Base-by-base conservation (phyloP, 148 eudicot genomes). In the Fallopia convolvulus region DNA sequence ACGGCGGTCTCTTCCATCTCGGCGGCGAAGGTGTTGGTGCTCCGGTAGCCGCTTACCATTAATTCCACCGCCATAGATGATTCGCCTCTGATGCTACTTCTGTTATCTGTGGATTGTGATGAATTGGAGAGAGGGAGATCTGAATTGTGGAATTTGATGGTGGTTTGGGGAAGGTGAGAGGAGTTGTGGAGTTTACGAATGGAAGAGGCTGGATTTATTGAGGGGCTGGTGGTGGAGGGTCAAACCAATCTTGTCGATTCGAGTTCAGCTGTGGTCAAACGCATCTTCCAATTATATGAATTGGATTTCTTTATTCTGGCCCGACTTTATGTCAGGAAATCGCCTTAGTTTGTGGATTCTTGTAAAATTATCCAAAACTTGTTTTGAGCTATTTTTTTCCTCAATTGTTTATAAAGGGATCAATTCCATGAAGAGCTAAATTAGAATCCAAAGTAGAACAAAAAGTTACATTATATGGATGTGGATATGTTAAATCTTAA, bases 31-130 rank as follows among this genome's bases (percentile, higher is more conserved):
- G 17, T 48, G 61, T 49, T 72, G 30, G 30, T 26, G 76, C 58
- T 71, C 30, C 72, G 83, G 85, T 80, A 87, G 5, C 78, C 15
- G 6, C 86, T 82, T 4, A 80, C 77, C 91, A 94, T 92, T 12
- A 94, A 73, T 79, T 94, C 95, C 4, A 94, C 87, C 0, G 92
- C 97, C 98, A 94, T 92, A 10, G 2, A 36, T 68, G 20, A 36
- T 52, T 2, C n/a, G 3, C 17, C 56, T 14, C 1, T 8, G 17
- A 5, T 52, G n/a, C 21, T 13, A 13, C 6, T 65, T 65, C 40
- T 4, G 18, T 12, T 65, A 20, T 50, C 56, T 50, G 56, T 50
- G 17, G n/a, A 3, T 15, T 1, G 55, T 56, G 63, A 56, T 8
- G 50, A 39, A 48, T 2, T 55, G 76, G 74, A 73, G 75, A 55